Base-by-base conservation (phyloP, 2,329 filamentous ascomycete genomes). In the Teratosphaeria viscida region DNA sequence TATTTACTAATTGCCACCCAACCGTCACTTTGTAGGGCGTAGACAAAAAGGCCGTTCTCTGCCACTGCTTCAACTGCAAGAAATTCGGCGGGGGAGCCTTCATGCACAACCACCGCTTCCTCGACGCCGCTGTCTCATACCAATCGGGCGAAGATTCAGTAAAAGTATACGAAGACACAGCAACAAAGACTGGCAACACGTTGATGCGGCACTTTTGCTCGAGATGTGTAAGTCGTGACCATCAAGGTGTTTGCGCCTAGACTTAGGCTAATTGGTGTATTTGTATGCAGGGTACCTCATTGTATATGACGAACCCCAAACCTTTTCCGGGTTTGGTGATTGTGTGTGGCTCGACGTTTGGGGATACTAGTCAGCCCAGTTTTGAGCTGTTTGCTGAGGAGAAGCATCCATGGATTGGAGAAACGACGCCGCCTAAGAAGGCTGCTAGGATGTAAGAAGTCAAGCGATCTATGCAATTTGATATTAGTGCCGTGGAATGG, bases 41-140 rank as follows among this genome's bases (percentile, higher is more conserved):
- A 37, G 67, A 68, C 56, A 71, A 70, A 59, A 65, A 66, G 37
- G 62, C 67, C 4, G 67, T 70, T 2, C 63, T 70, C 2, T 71
- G 68, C 60, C 68, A 70, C 55, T 71, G 69, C 61, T 55, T 54
- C 6, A 66, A 67, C 39, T 67, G 66, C 62, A 61, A 64, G 34
- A 60, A 62, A 49, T 59, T 63, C 27, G 59, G 47, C 29, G 67
- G 68, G 10, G 66, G 64, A 37, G 59, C 67, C 7, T 71, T 70
- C 59, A 65, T 63, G 52, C 64, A 71, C 60, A 71, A 71, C 54
- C 63, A 68, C 34, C 65, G 69, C 47, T 64, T 68, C 58, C 63
- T 64, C 54, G 64, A 69, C n/a, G 57, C 64, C 23, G 57, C 64
- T 5, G 55, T 70, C 56, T 63, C 60, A 14, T 61, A 69, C 52